These are phyloP conservation scores for Cornus florida DNA, from an alignment of 148 eudicot species.

Conservation along the genomic window DNA sequence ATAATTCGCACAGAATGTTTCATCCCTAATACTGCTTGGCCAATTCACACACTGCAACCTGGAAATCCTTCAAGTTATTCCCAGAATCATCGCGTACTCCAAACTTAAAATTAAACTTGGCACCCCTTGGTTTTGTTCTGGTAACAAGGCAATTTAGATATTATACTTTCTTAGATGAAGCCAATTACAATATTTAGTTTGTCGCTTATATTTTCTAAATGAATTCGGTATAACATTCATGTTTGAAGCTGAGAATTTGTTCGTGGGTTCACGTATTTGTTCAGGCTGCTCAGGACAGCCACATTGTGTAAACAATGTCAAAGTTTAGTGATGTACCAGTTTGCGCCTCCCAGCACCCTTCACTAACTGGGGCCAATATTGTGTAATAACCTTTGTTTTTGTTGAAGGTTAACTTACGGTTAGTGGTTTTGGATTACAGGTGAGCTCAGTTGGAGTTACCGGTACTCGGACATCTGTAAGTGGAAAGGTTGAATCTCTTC, in stretches of 20 bases:
- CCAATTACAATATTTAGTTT: background rate
- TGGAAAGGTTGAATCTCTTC: constrained; percentile 58
- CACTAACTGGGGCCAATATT: no score
- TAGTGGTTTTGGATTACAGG: constrained; percentile 35
- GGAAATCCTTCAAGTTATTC: no score
- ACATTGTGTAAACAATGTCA: no score
- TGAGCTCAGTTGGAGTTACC: constrained; percentile 86
- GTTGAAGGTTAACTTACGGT: background rate
- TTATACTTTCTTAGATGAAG: background rate
- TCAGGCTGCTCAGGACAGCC: background rate
- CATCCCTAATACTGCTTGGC: no score
- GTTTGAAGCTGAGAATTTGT: background rate
- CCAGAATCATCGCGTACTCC: background rate
- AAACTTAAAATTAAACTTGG: background rate
- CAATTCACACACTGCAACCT: no score
- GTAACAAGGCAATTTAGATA: background rate
- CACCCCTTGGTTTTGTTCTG: background rate
- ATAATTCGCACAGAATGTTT: no score
- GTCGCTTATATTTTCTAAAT: background rate
- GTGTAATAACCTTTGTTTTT: no score
- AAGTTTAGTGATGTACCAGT: no score
- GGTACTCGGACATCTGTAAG: constrained; percentile 88
- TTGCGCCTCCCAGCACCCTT: no score
- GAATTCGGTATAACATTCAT: background rate
- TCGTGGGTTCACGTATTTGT: background rate